phyloP scores from a whole-genome alignment of 345 rosid genomes.

The Stellera chamaejasme region DNA sequence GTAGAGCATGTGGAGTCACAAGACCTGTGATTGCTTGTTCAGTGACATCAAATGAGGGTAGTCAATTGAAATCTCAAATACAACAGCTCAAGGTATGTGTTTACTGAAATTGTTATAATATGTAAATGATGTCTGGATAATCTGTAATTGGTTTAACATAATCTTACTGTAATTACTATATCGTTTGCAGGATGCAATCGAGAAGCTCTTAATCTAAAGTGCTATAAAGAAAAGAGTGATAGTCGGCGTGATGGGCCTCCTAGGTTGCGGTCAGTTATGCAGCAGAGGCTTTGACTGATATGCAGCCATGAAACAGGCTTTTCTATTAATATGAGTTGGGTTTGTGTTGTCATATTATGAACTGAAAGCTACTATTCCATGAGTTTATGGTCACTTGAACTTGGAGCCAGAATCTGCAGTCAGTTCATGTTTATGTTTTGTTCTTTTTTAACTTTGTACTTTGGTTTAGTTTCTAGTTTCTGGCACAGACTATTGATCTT shows the following conservation, averaged over 20 bases:
- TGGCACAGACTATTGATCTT: too few species aligned
- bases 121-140: too few species aligned
- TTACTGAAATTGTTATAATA: too few species aligned
- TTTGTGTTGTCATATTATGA: too few species aligned
- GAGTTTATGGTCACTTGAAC: too few species aligned
- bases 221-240: constrained; percentile 11
- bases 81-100: constrained; percentile 67
- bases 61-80: constrained; percentile 84
- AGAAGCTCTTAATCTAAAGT: constrained; percentile 73
- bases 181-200: constrained; percentile 79
- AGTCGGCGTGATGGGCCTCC: constrained; percentile 95
- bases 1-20: constrained; percentile 96
- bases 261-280: constrained; percentile 21
- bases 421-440: too few species aligned
- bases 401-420: too few species aligned
- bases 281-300: constrained; percentile 62
- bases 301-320: constrained; percentile 9
- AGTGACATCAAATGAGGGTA: constrained; percentile 73
- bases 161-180: not conserved
- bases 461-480: too few species aligned
- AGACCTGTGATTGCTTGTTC: constrained; percentile 93
- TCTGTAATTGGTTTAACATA: not conserved
- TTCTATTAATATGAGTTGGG: too few species aligned
- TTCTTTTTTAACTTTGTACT: too few species aligned
- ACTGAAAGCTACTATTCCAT: too few species aligned